Base-by-base conservation (phyloP, 306 rosid genomes). In the Inga laurina region DNA sequence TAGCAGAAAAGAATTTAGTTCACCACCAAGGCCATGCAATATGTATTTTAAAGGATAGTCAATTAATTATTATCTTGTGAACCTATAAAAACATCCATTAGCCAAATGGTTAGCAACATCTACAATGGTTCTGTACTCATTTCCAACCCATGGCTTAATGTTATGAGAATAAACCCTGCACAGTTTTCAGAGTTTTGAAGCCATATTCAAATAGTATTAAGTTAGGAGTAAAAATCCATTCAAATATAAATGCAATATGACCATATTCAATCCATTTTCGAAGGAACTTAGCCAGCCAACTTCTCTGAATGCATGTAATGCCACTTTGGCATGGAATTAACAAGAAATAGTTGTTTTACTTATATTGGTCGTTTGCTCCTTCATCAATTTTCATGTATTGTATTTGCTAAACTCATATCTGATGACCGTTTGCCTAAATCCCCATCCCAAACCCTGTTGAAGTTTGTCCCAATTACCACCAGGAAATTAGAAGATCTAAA, bases 1-100 rank as follows among this genome's bases (percentile, higher is more conserved):
- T 54, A 39, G 16, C 16, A 72, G 41, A 48, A 30, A 44, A 81
- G n/a, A n/a, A 81, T 65, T 45, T n/a, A 65, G n/a, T 32, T 65
- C 81, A 82, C 16, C 51, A 37, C 35, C 61, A 77, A 62, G 59
- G 24, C 24, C 67, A 82, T 16, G n/a, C 15, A 76, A 76, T 10
- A 54, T 16, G 43, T 19, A 44, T n/a, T 44, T 44, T 41, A 44
- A 70, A 76, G 3, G 0, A 71, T 43, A 24, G 35, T 35, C 1
- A 67, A 57, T 2, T 21, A 22, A 41, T 68, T 13, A 30, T n/a
- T 15, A 15, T 59, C 10, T 14, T 13, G 52, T 45, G 51, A 56
- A 72, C 69, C 78, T 79, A 77, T 56, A 35, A n/a, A 59, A 10
- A 62, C 10, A 59, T 24, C 68, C 68, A 62, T 24, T 12, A 76